phyloP scores from a whole-genome alignment of 257 asterid genomes.

The Cinchona pubescens region DNA sequence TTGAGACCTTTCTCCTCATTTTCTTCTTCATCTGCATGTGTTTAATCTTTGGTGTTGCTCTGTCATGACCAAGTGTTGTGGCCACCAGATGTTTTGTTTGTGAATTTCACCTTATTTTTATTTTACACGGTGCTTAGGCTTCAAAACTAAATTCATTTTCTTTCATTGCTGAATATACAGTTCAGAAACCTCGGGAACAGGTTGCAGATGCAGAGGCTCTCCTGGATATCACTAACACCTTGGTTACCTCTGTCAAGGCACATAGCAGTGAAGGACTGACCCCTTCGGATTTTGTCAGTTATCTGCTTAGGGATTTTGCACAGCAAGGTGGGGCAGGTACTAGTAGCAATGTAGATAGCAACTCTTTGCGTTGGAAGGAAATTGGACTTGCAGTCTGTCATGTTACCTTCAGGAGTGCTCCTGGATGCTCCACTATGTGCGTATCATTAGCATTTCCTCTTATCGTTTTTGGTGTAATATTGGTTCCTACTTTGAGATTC shows the following conservation, averaged over 20 bases:
- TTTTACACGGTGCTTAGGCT: neutral
- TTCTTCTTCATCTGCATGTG: no score
- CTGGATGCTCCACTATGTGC: conserved; percentile 83
- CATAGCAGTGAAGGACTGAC: conserved; percentile 64
- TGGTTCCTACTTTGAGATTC: conserved; percentile 8
- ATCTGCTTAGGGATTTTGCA: conserved; percentile 65
- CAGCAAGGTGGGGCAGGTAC: conserved; percentile 52
- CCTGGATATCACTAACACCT: conserved; percentile 75
- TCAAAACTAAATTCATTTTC: neutral
- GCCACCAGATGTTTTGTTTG: no score
- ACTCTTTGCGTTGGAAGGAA: conserved; percentile 61
- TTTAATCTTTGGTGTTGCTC: no score
- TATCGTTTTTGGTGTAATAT: neutral
- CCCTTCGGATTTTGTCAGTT: conserved; percentile 69
- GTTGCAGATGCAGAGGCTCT: conserved; percentile 95
- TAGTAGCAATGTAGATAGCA: conserved; percentile 38
- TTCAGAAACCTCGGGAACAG: conserved; percentile 84
- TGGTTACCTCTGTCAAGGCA: conserved; percentile 83
- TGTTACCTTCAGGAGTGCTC: conserved; percentile 55
- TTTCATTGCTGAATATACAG: conserved; percentile 29
- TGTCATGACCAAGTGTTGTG: no score
- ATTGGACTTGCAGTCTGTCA: conserved; percentile 60
- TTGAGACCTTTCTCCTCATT: no score
- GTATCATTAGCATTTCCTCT: conserved; percentile 10
- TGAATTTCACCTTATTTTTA: neutral